phyloP scores from a whole-genome alignment of 1,139 yeast genomes.

The Saccharomyces hybrid region DNA sequence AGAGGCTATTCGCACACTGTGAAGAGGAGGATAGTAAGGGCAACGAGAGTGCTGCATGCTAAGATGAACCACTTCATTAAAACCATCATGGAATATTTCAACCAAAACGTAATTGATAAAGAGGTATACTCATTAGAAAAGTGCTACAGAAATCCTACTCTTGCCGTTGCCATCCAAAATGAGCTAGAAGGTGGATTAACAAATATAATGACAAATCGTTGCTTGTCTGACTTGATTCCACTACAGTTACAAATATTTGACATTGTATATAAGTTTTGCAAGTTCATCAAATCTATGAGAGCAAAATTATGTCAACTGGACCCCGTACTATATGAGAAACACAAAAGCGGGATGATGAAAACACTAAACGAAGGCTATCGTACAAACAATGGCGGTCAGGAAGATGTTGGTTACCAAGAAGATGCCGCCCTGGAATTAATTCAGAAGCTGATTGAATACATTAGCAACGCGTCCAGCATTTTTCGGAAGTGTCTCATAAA shows the following conservation, averaged over 20 bases:
- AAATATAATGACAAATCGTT: conserved; percentile 25
- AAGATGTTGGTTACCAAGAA: conserved; percentile 9
- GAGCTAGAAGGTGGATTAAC: conserved; percentile 23
- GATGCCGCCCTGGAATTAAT: conserved; percentile 12
- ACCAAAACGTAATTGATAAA: conserved; percentile 21
- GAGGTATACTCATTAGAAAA: conserved; percentile 12
- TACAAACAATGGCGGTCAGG: background rate
- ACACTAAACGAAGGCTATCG: background rate
- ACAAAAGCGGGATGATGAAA: background rate
- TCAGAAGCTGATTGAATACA: conserved; percentile 10
- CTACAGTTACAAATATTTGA: conserved; percentile 27
- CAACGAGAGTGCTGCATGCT: conserved; percentile 22
- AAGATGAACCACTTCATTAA: conserved; percentile 27
- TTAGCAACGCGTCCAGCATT: conserved; percentile 7
- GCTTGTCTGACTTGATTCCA: conserved; percentile 19
- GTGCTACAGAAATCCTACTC: background rate
- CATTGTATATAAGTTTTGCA: conserved; percentile 26
- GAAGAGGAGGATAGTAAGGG: conserved; percentile 12
- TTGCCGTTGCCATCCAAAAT: conserved; percentile 16
- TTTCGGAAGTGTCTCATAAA: conserved; percentile 16
- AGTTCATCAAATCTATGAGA: conserved; percentile 24
- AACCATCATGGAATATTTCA: conserved; percentile 20
- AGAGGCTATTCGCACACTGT: conserved; percentile 28
- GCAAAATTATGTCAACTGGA: conserved; percentile 17
- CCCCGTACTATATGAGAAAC: conserved; percentile 9